Conservation (phyloP, 805 yeast genomes). For the baker's yeast (Saccharomyces cerevisiae) region DNA sequence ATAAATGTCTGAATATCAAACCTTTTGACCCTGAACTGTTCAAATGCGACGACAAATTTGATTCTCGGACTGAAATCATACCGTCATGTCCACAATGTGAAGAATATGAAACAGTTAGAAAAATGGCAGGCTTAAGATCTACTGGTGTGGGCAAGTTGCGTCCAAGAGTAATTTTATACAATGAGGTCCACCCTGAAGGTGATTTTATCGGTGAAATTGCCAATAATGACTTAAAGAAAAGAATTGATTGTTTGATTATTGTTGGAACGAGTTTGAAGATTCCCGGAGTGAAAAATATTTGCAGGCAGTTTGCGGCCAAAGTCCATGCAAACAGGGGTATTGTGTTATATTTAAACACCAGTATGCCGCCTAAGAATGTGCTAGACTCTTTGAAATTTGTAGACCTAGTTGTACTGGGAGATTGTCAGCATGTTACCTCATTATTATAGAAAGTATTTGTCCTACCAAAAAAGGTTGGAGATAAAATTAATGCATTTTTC, state of each 20-base stretch:
- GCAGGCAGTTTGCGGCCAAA: slow-evolving; percentile 49
- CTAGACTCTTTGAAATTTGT: slow-evolving; percentile 43
- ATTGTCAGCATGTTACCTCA: slow-evolving; percentile 49
- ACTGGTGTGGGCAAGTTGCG: slow-evolving; percentile 56
- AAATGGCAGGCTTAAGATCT: slow-evolving; percentile 53
- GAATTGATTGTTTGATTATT: slow-evolving; percentile 71
- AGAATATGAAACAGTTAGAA: slow-evolving; percentile 48
- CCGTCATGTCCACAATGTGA: slow-evolving; percentile 62
- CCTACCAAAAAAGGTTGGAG: neutral
- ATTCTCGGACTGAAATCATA: slow-evolving; percentile 10
- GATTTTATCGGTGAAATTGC: slow-evolving; percentile 75
- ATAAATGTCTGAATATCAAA: slow-evolving; percentile 59
- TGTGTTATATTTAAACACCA: slow-evolving; percentile 54
- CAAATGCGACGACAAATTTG: slow-evolving; percentile 27
- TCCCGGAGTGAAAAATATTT: slow-evolving; percentile 59
- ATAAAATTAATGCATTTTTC: neutral
- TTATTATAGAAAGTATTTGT: slow-evolving; percentile 3
- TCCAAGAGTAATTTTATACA: slow-evolving; percentile 61
- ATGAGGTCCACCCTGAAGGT: slow-evolving; percentile 80
- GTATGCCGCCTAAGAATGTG: slow-evolving; percentile 43
- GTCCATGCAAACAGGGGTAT: slow-evolving; percentile 51
- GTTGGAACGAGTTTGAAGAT: slow-evolving; percentile 83
- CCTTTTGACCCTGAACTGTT: slow-evolving; percentile 48
- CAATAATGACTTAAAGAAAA: slow-evolving; percentile 51
- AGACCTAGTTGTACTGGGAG: slow-evolving; percentile 55